Conservation (phyloP, 768 basidiomycete genomes). For the Myochromella boudieri region DNA sequence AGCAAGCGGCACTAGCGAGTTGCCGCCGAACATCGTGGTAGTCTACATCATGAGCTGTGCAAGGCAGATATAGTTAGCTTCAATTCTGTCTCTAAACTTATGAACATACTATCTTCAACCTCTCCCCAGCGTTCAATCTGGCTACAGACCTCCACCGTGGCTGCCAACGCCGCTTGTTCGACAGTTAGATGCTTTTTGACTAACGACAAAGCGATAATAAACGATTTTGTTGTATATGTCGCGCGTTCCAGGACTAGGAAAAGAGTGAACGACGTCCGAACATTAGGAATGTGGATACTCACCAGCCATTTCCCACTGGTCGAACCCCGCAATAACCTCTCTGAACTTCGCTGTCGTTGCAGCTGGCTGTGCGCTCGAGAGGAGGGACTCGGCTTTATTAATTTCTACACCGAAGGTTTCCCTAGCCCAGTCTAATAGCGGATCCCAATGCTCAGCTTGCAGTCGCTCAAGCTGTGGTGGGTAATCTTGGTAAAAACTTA, state of each 20-base stretch:
- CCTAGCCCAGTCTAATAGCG: conserved; percentile 78
- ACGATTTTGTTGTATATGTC: conserved; percentile 87
- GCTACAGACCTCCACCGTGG: conserved; percentile 91
- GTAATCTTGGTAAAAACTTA: conserved; percentile 80
- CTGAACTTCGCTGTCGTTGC: conserved; percentile 65
- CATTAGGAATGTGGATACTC: conserved; percentile 21
- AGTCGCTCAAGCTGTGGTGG: conserved; percentile 74
- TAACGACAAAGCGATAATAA: conserved; percentile 84
- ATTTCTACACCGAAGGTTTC: conserved; percentile 68
- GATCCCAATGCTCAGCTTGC: conserved; percentile 86
- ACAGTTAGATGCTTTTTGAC: conserved; percentile 73
- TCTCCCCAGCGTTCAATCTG: conserved; percentile 99
- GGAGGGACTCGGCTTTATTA: conserved; percentile 66
- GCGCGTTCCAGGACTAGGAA: conserved; percentile 86
- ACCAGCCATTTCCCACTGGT: conserved; percentile 92
- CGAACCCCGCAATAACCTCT: conserved; percentile 57
- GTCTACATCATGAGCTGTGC: conserved; percentile 94
- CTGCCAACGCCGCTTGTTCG: conserved; percentile 81
- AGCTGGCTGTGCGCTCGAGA: conserved; percentile 66
- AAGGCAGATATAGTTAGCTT: conserved; percentile 10
- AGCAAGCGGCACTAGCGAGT: conserved; percentile 75
- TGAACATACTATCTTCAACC: conserved; percentile 92
- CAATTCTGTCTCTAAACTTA: conserved; percentile 2
- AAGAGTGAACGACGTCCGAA: background rate
- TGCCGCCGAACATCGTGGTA: conserved; percentile 90